A percentile compares a stretch with the other conserved stretches of the same genome.
Conservation (phyloP, 306 rosid species). For the Citrullus mucosospermus region DNA sequence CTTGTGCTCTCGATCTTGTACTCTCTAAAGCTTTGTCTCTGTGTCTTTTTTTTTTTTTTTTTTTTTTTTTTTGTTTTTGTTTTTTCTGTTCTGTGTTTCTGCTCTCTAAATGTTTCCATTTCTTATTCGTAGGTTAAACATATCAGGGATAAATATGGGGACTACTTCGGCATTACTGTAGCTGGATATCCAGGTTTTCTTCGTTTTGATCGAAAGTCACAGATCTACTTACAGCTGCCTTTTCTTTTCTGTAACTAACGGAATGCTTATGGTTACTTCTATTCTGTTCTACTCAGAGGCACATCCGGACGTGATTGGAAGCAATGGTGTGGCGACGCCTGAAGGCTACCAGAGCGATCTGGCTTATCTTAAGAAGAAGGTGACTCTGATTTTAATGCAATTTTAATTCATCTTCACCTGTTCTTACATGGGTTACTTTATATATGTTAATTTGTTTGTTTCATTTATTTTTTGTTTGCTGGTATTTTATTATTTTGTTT, state of each 20-base stretch:
- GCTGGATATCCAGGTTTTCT: conserved; percentile 94
- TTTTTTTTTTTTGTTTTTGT: too few relatives aligned
- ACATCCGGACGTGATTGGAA: conserved; percentile 76
- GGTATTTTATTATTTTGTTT: neutral
- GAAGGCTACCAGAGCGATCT: conserved; percentile 78
- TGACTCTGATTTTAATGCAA: neutral
- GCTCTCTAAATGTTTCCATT: neutral
- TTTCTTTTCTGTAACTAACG: neutral
- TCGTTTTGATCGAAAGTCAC: neutral
- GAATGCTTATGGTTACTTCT: neutral
- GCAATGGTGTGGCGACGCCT: conserved; percentile 53
- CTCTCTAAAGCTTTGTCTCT: neutral
- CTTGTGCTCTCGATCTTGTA: conserved; percentile 89
- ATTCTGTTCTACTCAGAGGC: conserved; percentile 41
- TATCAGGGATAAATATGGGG: conserved; percentile 59
- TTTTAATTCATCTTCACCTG: neutral
- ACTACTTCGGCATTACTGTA: conserved; percentile 86
- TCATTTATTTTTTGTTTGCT: neutral
- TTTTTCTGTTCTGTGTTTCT: neutral
- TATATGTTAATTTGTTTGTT: neutral
- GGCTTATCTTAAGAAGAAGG: conserved; percentile 79
- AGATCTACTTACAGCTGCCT: neutral
- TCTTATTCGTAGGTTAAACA: conserved; percentile 50
- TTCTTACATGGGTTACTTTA: neutral
- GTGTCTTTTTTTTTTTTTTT: too few relatives aligned